Evolutionary conservation across 768 basidiomycete species (phyloP), one percentile per base, ranked within the genome.

Genomic region (Pseudohyphozyma bogoriensis): DNA sequence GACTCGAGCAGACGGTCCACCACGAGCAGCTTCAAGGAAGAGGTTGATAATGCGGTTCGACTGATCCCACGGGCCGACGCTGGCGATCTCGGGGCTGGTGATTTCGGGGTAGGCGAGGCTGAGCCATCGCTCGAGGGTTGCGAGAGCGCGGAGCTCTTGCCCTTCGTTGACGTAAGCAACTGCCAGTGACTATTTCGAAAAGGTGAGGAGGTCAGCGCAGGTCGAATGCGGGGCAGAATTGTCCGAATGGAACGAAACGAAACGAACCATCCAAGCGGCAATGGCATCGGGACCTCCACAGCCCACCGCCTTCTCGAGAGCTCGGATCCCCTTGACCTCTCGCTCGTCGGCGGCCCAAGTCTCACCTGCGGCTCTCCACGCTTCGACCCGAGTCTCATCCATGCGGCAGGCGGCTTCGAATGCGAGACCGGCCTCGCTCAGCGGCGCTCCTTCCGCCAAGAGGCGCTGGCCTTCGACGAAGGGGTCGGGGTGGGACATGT

Each of bases 111-210:
- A 85, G 76, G 73, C 82, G 62, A 58, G 82, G 85, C 73, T 81
- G 52, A 96, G 77, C 87, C 89, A 96, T 35, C 85, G 85, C 51
- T 92, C 80, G 20, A 99, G 80, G 78, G 85, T 87, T 0, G 83
- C 76, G 70, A 93, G 83, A 4, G 92, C 86, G 10, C 84, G 91
- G 15, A 86, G 79, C 68, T 97, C 92, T 68, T 84, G 86, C 0
- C 82, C 82, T 75, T 97, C 93, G 69, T 97, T 99, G 35, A 92
- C 93, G 73, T 88, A 97, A 12, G 89, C 90, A 64, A 96, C 90
- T 1, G 93, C 91, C 36, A 96, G 81, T 9, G 90, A 90, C 92
- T 96, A 68, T 42, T 24, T 36, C 37, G 57, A 47, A 44, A 16
- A 53, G n/a, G 8, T 50, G 32, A 39, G 32, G 4, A n/a, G n/a